Evolutionary conservation across 495 filamentous ascomycete species (phyloP), one percentile per base, ranked within the genome.

Genomic region (Penicillium steckii): DNA sequence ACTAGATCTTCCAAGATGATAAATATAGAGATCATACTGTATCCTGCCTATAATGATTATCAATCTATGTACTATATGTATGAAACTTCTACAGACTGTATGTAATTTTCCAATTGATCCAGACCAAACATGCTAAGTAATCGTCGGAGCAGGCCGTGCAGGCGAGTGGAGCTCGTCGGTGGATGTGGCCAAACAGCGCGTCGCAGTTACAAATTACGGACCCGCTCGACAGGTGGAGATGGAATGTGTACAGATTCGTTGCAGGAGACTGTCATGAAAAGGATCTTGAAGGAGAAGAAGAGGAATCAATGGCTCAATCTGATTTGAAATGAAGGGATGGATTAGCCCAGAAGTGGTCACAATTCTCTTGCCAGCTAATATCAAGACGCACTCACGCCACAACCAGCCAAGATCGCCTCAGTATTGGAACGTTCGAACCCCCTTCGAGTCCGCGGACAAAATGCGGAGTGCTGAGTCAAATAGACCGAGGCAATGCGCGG

Each of bases 161-260:
- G 46, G 24, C 46, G 2, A 15, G 38, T 51, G 54, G 22, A 54
- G 37, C 15, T 27, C 3, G 1, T n/a, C 25, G 57, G 61, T 71
- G 2, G 62, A n/a, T 41, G 4, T 68, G 56, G 22, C 73, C 71
- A 65, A 73, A 68, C 42, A 56, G 46, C 46, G 54, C 23, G 12
- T 44, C 26, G 30, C 18, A 41, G 55, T 61, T 61, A 58, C 47
- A 59, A 58, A 61, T 60, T 41, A 41, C 33, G 19, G 41, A 30
- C 24, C 47, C 44, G 45, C 49, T 30, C 41, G 18, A 50, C 37
- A 21, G 22, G 21, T 23, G 48, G 38, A 15, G 27, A 27, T 23
- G 27, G 35, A 51, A 55, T 49, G 40, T 49, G 40, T 37, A 37
- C 33, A 37, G 33, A 37, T 15, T 37, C 33, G 15, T 37, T 37